A percentile compares a stretch with the other conserved stretches of the same genome.
These are phyloP conservation scores for Corylus americana DNA, from an alignment of 306 rosid species.

Conservation along the genomic window DNA sequence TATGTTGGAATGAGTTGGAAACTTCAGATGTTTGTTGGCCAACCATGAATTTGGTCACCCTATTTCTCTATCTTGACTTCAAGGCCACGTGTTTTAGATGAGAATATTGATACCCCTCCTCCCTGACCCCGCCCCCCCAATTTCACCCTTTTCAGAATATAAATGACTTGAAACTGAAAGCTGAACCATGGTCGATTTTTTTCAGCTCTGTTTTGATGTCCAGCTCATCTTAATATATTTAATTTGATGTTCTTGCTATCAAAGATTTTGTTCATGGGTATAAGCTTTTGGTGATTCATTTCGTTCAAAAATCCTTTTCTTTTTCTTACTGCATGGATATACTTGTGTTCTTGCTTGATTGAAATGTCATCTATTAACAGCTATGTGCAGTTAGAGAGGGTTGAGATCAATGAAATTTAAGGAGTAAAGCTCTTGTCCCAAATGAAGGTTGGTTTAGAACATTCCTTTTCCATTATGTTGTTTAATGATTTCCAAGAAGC, in stretches of 20 bases:
- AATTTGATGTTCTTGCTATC: constrained; percentile 5
- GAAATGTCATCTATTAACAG: not conserved
- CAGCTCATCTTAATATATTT: not conserved
- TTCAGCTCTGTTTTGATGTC: constrained; percentile 28
- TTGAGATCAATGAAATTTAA: constrained; percentile 30
- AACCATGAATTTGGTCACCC: constrained; percentile 34
- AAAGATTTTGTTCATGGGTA: not conserved
- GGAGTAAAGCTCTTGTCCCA: constrained; percentile 27
- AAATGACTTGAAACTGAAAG: constrained; percentile 20
- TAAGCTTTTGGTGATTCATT: not conserved
- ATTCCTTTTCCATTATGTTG: constrained; percentile 24
- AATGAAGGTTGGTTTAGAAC: constrained; percentile 31
- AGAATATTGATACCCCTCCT: not conserved
- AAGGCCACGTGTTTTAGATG: constrained; percentile 1
- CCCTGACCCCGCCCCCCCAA: not conserved
- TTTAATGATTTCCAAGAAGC: constrained; percentile 5
- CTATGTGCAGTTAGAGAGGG: constrained; percentile 7
- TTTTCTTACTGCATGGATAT: constrained; percentile 1
- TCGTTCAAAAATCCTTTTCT: not conserved
- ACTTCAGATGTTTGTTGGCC: constrained; percentile 57
- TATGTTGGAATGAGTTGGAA: constrained; percentile 33
- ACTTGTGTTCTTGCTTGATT: not conserved
- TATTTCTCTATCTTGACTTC: not conserved
- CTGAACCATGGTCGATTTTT: constrained; percentile 15
- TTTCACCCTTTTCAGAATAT: constrained; percentile 11